phyloP scores from a whole-genome alignment of 768 basidiomycete species.

The Pisolithus orientalis region DNA sequence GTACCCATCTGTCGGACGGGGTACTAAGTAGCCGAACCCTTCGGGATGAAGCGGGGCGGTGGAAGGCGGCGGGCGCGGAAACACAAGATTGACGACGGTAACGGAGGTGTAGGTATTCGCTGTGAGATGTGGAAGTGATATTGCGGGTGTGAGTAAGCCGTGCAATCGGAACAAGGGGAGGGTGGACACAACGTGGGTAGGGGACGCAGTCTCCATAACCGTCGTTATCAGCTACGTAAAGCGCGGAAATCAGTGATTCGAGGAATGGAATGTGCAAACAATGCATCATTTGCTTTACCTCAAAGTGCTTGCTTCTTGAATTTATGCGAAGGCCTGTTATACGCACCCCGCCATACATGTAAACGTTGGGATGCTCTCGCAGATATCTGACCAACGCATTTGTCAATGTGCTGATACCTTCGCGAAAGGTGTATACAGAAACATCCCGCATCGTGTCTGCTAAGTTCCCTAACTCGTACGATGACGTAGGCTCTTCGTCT shows the following conservation, averaged over 20 bases:
- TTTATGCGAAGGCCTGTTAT: constrained; percentile 31
- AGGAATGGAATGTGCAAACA: neutral
- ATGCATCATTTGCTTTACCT: constrained; percentile 31
- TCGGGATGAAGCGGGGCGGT: constrained; percentile 56
- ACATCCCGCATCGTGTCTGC: constrained; percentile 44
- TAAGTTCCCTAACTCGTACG: constrained; percentile 48
- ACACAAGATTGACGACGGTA: constrained; percentile 85
- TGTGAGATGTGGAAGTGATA: constrained; percentile 54
- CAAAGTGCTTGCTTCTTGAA: constrained; percentile 31
- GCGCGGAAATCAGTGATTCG: neutral
- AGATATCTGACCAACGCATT: constrained; percentile 48
- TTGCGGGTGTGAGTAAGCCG: constrained; percentile 33
- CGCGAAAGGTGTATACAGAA: constrained; percentile 76
- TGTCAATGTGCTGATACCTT: constrained; percentile 69
- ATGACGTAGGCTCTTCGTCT: constrained; percentile 14
- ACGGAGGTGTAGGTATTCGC: constrained; percentile 75
- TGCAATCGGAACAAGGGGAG: constrained; percentile 57
- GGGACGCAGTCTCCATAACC: constrained; percentile 28
- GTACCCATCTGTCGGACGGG: constrained; percentile 62
- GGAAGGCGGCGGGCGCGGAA: constrained; percentile 39
- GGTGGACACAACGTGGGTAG: constrained; percentile 73
- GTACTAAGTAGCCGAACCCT: constrained; percentile 94
- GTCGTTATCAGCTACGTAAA: constrained; percentile 27
- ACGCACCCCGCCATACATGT: constrained; percentile 40
- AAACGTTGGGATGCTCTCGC: constrained; percentile 46